A percentile compares a stretch with the other conserved stretches of the same genome.
phyloP scores from a whole-genome alignment of 1,284 basidiomycete species.

The Ustilago vetiveriae region DNA sequence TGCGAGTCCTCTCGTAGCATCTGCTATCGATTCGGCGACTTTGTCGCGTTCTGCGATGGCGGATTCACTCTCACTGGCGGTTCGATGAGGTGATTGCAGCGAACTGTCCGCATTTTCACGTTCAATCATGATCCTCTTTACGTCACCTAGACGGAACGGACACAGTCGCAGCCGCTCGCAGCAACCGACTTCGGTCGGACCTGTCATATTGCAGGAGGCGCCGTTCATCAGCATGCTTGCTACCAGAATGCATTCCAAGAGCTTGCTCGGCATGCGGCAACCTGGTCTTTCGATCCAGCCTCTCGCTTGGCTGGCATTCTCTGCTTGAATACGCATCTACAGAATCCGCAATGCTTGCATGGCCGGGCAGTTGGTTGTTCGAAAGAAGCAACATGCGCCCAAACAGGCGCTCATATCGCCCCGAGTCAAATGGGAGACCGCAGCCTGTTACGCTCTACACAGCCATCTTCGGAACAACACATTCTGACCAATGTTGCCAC shows the following conservation, averaged over 20 bases:
- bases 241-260: too few relatives aligned
- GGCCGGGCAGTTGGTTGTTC: not conserved
- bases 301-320: too few relatives aligned
- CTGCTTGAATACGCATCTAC: not conserved
- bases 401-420: not conserved
- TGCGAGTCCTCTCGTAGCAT: constrained; percentile 5
- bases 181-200: too few relatives aligned
- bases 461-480: constrained; percentile 9
- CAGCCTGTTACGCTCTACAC: not conserved
- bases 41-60: not conserved
- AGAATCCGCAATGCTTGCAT: constrained; percentile 1
- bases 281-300: too few relatives aligned
- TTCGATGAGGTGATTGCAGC: not conserved
- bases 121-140: too few relatives aligned
- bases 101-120: too few relatives aligned
- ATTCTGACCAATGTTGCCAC: constrained; percentile 38
- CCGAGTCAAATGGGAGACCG: not conserved
- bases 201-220: too few relatives aligned
- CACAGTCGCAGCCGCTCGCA: too few relatives aligned
- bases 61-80: not conserved
- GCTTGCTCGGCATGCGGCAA: too few relatives aligned
- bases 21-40: not conserved
- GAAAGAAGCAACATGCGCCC: not conserved
- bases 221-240: too few relatives aligned
- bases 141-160: too few relatives aligned